A percentile compares a stretch with the other conserved stretches of the same genome.
phyloP scores from a whole-genome alignment of 306 rosid species.

The Bauhinia variegata region DNA sequence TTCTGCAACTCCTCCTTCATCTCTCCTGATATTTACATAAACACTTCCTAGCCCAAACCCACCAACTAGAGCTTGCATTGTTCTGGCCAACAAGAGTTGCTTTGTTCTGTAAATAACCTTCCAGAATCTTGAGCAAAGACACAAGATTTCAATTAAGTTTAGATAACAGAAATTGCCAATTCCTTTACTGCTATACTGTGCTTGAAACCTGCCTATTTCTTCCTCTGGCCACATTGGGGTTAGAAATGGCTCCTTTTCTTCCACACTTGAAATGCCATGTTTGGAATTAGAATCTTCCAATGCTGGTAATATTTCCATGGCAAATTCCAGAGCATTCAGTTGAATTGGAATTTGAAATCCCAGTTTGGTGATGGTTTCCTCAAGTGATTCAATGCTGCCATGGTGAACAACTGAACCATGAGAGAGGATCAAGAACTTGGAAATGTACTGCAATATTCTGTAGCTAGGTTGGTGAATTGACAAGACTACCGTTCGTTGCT shows the following conservation, averaged over 20 bases:
- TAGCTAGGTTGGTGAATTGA: slow-evolving; percentile 95
- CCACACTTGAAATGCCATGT: slow-evolving; percentile 3
- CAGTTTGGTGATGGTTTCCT: slow-evolving; percentile 50
- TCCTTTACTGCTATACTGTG: slow-evolving; percentile 15
- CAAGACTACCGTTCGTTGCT: slow-evolving; percentile 64
- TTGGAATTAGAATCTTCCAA: slow-evolving; percentile 56
- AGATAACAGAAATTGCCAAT: slow-evolving; percentile 23
- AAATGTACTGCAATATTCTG: slow-evolving; percentile 71
- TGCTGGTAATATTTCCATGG: slow-evolving; percentile 71
- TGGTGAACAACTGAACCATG: slow-evolving; percentile 69
- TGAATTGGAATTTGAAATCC: slow-evolving; percentile 71
- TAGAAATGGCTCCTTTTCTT: slow-evolving; percentile 37
- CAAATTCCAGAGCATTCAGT: slow-evolving; percentile 73
- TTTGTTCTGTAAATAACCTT: slow-evolving; percentile 84
- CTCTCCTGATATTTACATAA: slow-evolving; percentile 64
- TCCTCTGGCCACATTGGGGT: slow-evolving; percentile 44
- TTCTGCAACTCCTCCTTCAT: slow-evolving; percentile 74
- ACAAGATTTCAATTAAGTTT: slow-evolving; percentile 62
- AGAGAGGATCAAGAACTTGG: slow-evolving; percentile 76
- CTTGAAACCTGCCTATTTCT: slow-evolving; percentile 29
- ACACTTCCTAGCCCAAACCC: slow-evolving; percentile 88
- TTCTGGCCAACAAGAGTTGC: slow-evolving; percentile 80
- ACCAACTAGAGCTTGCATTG: slow-evolving; percentile 86
- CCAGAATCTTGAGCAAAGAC: slow-evolving; percentile 85
- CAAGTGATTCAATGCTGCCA: slow-evolving; percentile 71